Percentiles rank a stretch among this genome's conserved stretches.
These are phyloP conservation scores for Neurospora sp. DNA, from an alignment of 495 filamentous ascomycete genomes.

Conservation along the genomic window DNA sequence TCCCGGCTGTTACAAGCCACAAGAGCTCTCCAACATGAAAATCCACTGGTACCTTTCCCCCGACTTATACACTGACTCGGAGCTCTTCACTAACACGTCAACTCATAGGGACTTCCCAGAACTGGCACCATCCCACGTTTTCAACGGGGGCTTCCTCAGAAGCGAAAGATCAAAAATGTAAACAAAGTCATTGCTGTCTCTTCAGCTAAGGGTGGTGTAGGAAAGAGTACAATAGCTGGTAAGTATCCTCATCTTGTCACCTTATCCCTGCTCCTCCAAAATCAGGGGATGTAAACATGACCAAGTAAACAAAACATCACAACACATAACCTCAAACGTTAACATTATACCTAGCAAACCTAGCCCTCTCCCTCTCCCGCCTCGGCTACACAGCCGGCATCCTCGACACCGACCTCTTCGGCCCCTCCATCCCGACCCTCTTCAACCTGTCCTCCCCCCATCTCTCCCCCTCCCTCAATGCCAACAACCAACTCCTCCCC, in stretches of 20 bases:
- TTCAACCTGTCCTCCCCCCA: slow-evolving; percentile 57
- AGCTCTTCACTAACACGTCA: slow-evolving; percentile 5
- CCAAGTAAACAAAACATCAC: not conserved
- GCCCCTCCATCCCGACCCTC: slow-evolving; percentile 86
- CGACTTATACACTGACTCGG: not conserved
- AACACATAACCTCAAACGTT: too few relatives aligned
- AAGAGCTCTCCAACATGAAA: slow-evolving; percentile 67
- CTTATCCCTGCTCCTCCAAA: not conserved
- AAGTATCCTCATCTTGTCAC: not conserved
- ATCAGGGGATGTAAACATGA: not conserved
- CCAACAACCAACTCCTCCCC: slow-evolving; percentile 70
- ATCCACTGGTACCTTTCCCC: slow-evolving; percentile 58
- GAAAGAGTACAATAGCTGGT: slow-evolving; percentile 90
- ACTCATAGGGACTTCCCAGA: slow-evolving; percentile 62
- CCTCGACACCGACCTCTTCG: slow-evolving; percentile 93
- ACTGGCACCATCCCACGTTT: slow-evolving; percentile 70
- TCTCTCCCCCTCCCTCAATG: slow-evolving; percentile 52
- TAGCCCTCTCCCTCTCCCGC: slow-evolving; percentile 75
- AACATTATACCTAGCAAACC: slow-evolving; percentile 45
- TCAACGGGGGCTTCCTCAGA: slow-evolving; percentile 75
- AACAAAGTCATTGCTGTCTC: slow-evolving; percentile 84
- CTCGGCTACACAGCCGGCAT: slow-evolving; percentile 73
- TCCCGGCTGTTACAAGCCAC: slow-evolving; percentile 54
- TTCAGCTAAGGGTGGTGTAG: slow-evolving; percentile 93
- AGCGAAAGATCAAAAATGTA: slow-evolving; percentile 69